These are phyloP conservation scores for Thalassiosira profunda DNA, from an alignment of 108 stramenopile species.

Conservation along the genomic window DNA sequence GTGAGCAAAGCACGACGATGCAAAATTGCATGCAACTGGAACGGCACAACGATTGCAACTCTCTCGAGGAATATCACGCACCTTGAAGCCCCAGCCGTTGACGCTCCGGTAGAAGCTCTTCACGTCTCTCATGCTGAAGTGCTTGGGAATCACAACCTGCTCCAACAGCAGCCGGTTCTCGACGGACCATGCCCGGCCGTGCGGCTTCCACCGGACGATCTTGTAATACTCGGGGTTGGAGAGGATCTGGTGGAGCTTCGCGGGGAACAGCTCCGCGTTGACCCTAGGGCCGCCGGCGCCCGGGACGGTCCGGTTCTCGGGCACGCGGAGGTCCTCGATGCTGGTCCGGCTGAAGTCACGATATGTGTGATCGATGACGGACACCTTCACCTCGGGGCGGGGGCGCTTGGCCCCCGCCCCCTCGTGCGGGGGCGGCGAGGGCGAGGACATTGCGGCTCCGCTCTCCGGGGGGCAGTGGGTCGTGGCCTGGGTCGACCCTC, in stretches of 20 bases:
- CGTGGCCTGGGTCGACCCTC: too few relatives aligned
- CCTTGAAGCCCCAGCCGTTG: slow-evolving; percentile 57
- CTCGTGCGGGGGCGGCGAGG: too few relatives aligned
- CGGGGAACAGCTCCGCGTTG: slow-evolving; percentile 31
- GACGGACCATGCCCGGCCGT: slow-evolving; percentile 39
- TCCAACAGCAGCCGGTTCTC: slow-evolving; percentile 26
- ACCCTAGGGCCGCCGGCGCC: slow-evolving; percentile 13
- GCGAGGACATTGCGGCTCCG: too few relatives aligned
- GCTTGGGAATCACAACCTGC: slow-evolving; percentile 31
- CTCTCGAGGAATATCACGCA: not conserved
- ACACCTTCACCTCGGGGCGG: slow-evolving; percentile 29
- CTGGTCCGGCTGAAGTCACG: slow-evolving; percentile 31
- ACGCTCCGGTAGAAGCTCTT: slow-evolving; percentile 41
- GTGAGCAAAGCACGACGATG: not conserved
- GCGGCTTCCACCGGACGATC: slow-evolving; percentile 40
- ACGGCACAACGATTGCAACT: not conserved
- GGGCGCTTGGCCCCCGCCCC: too few relatives aligned
- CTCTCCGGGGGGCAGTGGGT: too few relatives aligned
- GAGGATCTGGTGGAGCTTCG: slow-evolving; percentile 39
- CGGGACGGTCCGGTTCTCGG: slow-evolving; percentile 17
- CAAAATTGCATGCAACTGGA: not conserved
- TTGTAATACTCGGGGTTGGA: slow-evolving; percentile 15
- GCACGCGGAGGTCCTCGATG: slow-evolving; percentile 2
- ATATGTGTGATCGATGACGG: slow-evolving; percentile 39
- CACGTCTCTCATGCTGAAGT: slow-evolving; percentile 36